A percentile compares a stretch with the other conserved stretches of the same genome.
phyloP scores from a whole-genome alignment of 768 basidiomycete genomes.

The Rhodotorula babjevae region DNA sequence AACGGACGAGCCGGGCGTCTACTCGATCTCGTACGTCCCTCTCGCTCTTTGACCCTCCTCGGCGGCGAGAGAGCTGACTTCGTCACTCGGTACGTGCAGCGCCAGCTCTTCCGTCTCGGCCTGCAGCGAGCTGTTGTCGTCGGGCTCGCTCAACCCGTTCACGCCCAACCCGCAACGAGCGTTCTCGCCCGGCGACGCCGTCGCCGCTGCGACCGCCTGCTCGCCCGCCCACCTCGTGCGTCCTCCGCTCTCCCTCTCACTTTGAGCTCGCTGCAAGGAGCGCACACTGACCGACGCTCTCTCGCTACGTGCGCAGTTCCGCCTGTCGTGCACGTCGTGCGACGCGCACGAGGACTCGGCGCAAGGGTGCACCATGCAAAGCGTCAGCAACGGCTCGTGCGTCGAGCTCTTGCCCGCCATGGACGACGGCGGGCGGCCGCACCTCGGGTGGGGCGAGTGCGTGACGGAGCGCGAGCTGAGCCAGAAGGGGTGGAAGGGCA shows the following conservation, averaged over 20 bases:
- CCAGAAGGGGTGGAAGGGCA: not conserved
- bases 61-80: no score
- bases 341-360: conserved; percentile 21
- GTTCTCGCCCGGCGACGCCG: not conserved
- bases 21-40: conserved; percentile 12
- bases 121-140: not conserved
- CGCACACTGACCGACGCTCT: no score
- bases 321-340: conserved; percentile 3
- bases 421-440: not conserved
- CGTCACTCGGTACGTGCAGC: not conserved
- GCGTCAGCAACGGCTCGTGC: not conserved
- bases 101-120: not conserved
- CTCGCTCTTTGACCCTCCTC: not conserved
- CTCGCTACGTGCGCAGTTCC: conserved; percentile 16
- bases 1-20: not conserved
- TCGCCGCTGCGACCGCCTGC: not conserved
- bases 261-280: no score
- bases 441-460: conserved; percentile 17
- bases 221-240: not conserved
- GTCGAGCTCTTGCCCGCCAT: conserved; percentile 12
- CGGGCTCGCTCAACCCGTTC: not conserved
- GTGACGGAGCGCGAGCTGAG: not conserved
- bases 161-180: not conserved
- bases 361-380: conserved; percentile 6
- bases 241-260: not conserved